Evolutionary conservation across 768 basidiomycete species (phyloP).

Genomic region (Mycena leptocephala): DNA sequence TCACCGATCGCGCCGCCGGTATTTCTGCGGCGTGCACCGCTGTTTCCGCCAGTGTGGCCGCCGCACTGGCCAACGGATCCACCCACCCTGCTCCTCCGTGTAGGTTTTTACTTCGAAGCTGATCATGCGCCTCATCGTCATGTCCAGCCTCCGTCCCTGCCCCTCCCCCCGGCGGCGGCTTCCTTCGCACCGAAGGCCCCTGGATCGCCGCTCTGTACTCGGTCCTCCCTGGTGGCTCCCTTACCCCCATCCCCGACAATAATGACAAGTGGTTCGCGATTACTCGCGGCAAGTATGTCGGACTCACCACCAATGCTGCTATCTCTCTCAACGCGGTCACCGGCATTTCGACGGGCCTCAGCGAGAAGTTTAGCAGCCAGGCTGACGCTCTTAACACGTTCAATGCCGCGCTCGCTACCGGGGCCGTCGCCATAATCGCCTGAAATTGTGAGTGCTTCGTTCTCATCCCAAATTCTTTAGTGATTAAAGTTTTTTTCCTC

Average conservation of each 20-base stretch:
- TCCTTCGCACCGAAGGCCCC: neutral
- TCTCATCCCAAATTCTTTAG: too few relatives aligned
- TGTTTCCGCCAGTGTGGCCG: too few relatives aligned
- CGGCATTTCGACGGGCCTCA: neutral
- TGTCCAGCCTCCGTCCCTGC: neutral
- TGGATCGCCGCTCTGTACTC: neutral
- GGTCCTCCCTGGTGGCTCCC: neutral
- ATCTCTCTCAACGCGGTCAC: neutral
- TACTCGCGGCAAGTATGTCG: neutral
- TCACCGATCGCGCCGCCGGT: too few relatives aligned
- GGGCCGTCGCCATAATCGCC: too few relatives aligned
- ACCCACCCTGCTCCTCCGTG: neutral
- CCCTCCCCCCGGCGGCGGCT: too few relatives aligned
- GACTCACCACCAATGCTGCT: neutral
- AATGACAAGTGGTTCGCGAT: conserved; percentile 5
- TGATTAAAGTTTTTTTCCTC: too few relatives aligned
- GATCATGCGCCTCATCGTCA: too few relatives aligned
- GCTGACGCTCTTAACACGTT: neutral
- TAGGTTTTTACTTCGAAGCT: too few relatives aligned
- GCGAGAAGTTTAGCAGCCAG: neutral
- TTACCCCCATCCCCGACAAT: neutral
- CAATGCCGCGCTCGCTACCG: neutral
- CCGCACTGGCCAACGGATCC: too few relatives aligned
- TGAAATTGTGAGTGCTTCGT: too few relatives aligned
- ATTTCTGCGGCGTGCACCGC: too few relatives aligned